Evolutionary conservation across 108 stramenopile species (phyloP).

Genomic region (Cyclostephanos invisitatus): DNA sequence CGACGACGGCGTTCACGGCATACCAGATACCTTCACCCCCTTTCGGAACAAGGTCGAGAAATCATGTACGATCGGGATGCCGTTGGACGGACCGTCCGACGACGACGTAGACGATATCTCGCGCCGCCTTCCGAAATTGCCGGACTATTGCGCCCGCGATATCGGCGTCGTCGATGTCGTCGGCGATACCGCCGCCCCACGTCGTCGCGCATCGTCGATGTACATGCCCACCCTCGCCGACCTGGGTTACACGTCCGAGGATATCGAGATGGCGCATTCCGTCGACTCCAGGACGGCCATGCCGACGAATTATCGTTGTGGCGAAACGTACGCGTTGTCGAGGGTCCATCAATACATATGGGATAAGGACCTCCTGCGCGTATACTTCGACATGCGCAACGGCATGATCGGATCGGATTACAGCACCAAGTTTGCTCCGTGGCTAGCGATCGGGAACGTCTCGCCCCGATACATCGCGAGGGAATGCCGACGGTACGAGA

Average conservation of each 20-base stretch:
- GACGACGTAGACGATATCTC: constrained; percentile 30
- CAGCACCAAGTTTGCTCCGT: constrained; percentile 92
- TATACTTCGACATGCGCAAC: constrained; percentile 97
- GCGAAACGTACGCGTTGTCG: constrained; percentile 87
- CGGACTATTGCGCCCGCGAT: constrained; percentile 4
- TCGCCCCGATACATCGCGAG: constrained; percentile 84
- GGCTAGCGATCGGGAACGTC: constrained; percentile 92
- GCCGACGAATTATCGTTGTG: constrained; percentile 77
- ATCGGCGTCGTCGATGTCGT: neutral
- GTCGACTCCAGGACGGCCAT: constrained; percentile 74
- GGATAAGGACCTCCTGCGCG: constrained; percentile 81
- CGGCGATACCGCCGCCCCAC: neutral
- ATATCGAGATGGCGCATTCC: constrained; percentile 47
- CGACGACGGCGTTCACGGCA: constrained; percentile 51
- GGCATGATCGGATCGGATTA: constrained; percentile 96
- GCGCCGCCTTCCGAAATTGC: constrained; percentile 26
- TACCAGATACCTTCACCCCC: constrained; percentile 90
- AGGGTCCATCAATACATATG: constrained; percentile 92
- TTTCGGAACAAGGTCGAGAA: constrained; percentile 93
- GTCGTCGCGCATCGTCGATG: constrained; percentile 19
- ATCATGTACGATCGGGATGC: constrained; percentile 63
- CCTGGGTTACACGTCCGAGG: constrained; percentile 71
- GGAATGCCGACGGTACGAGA: constrained; percentile 88
- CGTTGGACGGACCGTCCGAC: constrained; percentile 78
- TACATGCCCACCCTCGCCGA: constrained; percentile 70